Base-by-base conservation (phyloP, 257 asterid genomes). In the Solanum neorickii region DNA sequence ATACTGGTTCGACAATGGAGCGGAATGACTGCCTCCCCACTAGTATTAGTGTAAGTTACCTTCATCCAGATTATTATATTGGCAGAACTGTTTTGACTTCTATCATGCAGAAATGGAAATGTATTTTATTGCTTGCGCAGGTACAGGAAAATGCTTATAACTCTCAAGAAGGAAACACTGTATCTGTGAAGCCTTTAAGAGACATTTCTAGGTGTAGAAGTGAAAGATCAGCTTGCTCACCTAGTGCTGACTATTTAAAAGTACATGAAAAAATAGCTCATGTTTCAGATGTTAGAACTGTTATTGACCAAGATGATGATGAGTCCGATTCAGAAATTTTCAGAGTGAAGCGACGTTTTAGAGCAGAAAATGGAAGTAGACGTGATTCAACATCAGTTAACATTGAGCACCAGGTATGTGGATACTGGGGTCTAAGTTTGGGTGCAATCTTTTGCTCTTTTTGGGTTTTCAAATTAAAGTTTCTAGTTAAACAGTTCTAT, bases 21-120 rank as follows among this genome's bases (percentile, higher is more conserved):
- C 29, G 25, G 27, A 86, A 86, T 68, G 91, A 89, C 78, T 72
- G 82, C 85, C 86, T 60, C 88, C 87, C 56, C 41, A 42, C 12
- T 44, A 87, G 35, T 20, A 39, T 73, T 83, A 86, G 87, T 87
- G 94, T 92, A 91, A 86, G 93, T n/a, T 72, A 49, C 72, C 37
- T 70, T 46, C 82, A 14, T 78, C 80, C 13, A 73, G 73, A 59
- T 49, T 37, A 73, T 37, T 72, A 9, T 33, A 33, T 47, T 76
- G 84, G 70, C 75, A 52, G 11, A 31, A 82, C 31, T 47, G 41
- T 27, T 77, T 11, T 23, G 76, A 82, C 47, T 83, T 82, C 80
- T 72, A 11, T 37, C 14, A 13, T 44, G 39, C 41, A 70, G 76
- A 87, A 41, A n/a, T 37, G 20, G 69, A 49, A 29, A 29, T 78